Evolutionary conservation across 2,329 filamentous ascomycete genomes (phyloP).

Genomic region (Ascosphaera aggregata): DNA sequence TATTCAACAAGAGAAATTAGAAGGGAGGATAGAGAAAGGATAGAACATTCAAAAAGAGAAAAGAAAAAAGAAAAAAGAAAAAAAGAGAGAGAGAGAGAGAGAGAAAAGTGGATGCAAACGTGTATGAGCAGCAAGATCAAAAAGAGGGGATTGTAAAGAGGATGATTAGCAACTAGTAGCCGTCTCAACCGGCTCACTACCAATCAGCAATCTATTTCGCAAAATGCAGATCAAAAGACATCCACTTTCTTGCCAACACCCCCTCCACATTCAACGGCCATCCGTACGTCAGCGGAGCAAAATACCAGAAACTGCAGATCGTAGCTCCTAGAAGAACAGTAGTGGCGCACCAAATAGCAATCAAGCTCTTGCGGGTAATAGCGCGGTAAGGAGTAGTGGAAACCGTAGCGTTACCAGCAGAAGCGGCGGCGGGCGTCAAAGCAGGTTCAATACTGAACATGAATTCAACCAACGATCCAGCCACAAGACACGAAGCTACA

Average conservation of each 20-base stretch:
- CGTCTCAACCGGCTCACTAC: too few relatives aligned
- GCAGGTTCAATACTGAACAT: conserved; percentile 75
- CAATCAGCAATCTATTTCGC: conserved; percentile 58
- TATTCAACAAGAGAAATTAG: too few relatives aligned
- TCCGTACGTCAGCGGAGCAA: conserved; percentile 85
- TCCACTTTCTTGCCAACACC: conserved; percentile 73
- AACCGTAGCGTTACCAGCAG: conserved; percentile 15
- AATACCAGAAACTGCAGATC: conserved; percentile 71
- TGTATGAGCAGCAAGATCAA: background rate
- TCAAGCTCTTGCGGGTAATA: conserved; percentile 42
- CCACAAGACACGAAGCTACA: conserved; percentile 70
- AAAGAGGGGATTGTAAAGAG: too few relatives aligned
- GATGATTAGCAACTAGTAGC: too few relatives aligned
- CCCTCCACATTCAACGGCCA: conserved; percentile 61
- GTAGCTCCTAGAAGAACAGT: conserved; percentile 43
- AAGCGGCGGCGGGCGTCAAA: conserved; percentile 26
- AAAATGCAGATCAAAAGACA: conserved; percentile 94
- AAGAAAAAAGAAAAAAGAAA: background rate
- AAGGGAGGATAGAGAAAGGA: background rate
- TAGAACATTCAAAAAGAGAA: background rate
- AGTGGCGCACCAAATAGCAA: conserved; percentile 57
- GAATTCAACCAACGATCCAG: conserved; percentile 82
- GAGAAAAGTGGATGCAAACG: background rate
- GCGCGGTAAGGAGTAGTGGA: conserved; percentile 21
- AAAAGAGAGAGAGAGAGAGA: background rate